A percentile compares a stretch with the other conserved stretches of the same genome.
Conservation (phyloP, 2,329 filamentous ascomycete species). For the Epichloe festucae region DNA sequence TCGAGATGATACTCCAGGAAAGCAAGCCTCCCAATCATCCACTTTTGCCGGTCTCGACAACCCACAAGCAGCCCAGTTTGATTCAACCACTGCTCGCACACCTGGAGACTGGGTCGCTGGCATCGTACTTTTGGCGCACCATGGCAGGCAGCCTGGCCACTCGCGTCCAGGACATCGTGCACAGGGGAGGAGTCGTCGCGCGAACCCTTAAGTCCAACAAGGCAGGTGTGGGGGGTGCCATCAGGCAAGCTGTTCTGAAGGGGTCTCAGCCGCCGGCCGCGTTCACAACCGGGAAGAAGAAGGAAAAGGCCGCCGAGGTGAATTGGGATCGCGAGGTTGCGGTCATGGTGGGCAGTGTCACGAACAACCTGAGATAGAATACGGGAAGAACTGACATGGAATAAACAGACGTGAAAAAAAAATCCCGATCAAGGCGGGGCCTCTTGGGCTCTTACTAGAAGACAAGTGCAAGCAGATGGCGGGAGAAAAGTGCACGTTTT, state of each 20-base stretch:
- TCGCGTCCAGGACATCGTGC: conserved; percentile 73
- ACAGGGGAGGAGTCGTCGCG: conserved; percentile 70
- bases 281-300: conserved; percentile 29
- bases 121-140: conserved; percentile 88
- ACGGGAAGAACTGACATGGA: not conserved
- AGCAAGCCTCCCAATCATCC: conserved; percentile 59
- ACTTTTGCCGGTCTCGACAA: conserved; percentile 33
- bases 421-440: too few species aligned
- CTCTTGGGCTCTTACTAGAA: too few species aligned
- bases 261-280: conserved; percentile 58
- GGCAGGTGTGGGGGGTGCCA: conserved; percentile 57
- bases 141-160: conserved; percentile 65
- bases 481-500: too few species aligned
- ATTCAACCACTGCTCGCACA: conserved; percentile 59
- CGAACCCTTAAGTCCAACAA: conserved; percentile 67
- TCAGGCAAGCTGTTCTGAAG: conserved; percentile 70
- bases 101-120: conserved; percentile 78
- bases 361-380: conserved; percentile 37
- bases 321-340: conserved; percentile 84
- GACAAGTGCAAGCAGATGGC: too few species aligned
- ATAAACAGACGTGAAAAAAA: not conserved
- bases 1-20: conserved; percentile 63
- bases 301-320: conserved; percentile 32
- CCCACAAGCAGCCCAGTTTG: conserved; percentile 35
- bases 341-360: conserved; percentile 82